Evolutionary conservation across 257 asterid genomes (phyloP).

Genomic region (Eustoma russellianum): DNA sequence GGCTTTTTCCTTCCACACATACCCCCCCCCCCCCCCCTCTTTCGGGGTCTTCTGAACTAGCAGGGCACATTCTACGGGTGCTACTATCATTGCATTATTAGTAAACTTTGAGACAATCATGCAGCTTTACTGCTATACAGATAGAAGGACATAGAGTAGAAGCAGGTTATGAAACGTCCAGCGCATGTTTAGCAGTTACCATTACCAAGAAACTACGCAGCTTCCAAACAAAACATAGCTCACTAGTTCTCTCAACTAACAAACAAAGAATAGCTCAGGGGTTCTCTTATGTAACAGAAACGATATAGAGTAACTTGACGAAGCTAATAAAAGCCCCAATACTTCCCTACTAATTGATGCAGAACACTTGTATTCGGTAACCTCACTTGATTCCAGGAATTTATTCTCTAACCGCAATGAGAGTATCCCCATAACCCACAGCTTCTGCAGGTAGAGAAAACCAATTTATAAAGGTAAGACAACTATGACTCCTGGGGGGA

Average conservation of each 20-base stretch:
- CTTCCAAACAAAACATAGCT: not conserved
- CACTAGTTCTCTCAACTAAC: not conserved
- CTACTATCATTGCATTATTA: no score
- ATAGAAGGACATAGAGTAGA: constrained; percentile 5
- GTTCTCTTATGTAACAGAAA: constrained; percentile 5
- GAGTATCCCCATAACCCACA: constrained; percentile 43
- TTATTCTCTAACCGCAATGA: constrained; percentile 35
- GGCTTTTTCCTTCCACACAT: no score
- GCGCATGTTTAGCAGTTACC: constrained; percentile 3
- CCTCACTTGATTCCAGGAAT: constrained; percentile 39
- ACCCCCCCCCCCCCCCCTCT: no score
- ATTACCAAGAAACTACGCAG: constrained; percentile 10
- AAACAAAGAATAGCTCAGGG: constrained; percentile 10
- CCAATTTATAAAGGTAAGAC: no score
- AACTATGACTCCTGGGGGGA: no score
- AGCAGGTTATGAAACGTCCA: constrained; percentile 4
- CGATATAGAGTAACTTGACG: not conserved
- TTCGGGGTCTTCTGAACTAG: no score
- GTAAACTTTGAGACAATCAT: not conserved
- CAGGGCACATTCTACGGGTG: no score
- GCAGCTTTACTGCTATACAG: constrained; percentile 6
- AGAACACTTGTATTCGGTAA: constrained; percentile 1
- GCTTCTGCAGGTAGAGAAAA: constrained; percentile 18
- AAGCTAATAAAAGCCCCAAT: constrained; percentile 5
- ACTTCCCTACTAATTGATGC: constrained; percentile 5